A percentile compares a stretch with the other conserved stretches of the same genome.
Conservation (phyloP, 73 alveolate genomes). For the Tetrahymena thermophila region DNA sequence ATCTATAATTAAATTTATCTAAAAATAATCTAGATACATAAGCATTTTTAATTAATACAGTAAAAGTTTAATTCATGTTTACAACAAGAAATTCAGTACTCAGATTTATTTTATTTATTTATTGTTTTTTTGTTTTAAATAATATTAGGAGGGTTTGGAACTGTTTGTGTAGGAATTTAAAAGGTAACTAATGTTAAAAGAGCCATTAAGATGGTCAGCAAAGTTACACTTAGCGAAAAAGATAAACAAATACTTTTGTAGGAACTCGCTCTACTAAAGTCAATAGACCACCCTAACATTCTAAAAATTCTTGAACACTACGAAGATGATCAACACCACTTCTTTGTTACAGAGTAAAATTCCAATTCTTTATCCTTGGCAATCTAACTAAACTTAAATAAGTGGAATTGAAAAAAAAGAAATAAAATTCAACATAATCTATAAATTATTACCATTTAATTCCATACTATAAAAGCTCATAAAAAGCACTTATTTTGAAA, state of each 20-base stretch:
- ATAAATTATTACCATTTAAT: too few species aligned
- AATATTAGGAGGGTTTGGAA: conserved; percentile 58
- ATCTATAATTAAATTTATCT: not conserved
- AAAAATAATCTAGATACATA: not conserved
- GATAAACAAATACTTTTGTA: conserved; percentile 22
- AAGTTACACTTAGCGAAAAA: conserved; percentile 40
- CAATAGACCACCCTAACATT: conserved; percentile 85
- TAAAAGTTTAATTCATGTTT: too few species aligned
- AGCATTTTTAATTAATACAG: not conserved
- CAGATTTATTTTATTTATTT: not conserved
- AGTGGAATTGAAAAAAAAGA: not conserved
- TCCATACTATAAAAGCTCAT: too few species aligned
- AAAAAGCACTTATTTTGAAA: too few species aligned
- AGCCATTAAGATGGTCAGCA: conserved; percentile 83
- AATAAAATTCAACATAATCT: too few species aligned
- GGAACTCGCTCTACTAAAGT: conserved; percentile 69
- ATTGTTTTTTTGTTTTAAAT: not conserved
- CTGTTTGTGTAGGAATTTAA: conserved; percentile 81
- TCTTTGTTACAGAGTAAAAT: conserved; percentile 68
- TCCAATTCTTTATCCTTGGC: too few species aligned
- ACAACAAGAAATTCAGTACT: too few species aligned
- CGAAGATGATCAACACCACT: conserved; percentile 69
- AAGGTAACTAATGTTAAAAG: conserved; percentile 52
- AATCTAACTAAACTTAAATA: too few species aligned
- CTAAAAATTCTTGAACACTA: conserved; percentile 78